Conservation (phyloP, 2,329 filamentous ascomycete species). For the Pezicula carpinea region DNA sequence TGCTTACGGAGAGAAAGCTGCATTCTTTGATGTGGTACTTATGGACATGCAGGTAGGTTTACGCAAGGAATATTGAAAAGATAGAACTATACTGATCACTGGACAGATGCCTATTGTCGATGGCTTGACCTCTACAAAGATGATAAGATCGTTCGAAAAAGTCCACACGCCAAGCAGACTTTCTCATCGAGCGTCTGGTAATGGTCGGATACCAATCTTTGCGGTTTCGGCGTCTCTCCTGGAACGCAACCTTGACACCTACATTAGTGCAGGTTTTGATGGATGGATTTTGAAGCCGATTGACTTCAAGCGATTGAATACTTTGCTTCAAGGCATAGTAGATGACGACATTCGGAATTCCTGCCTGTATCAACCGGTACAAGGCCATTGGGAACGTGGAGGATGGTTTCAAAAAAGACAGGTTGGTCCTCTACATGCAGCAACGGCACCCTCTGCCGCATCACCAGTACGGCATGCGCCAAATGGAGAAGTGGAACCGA, state of each 20-base stretch:
- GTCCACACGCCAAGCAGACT: constrained; percentile 42
- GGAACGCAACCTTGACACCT: constrained; percentile 63
- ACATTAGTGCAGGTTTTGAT: constrained; percentile 77
- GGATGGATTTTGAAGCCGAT: constrained; percentile 90
- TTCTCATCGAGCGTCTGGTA: constrained; percentile 53
- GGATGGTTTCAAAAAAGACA: constrained; percentile 63
- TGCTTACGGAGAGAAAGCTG: constrained; percentile 59
- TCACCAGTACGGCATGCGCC: constrained; percentile 6
- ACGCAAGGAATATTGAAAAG: neutral
- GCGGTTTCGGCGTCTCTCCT: constrained; percentile 80
- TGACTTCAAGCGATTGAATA: constrained; percentile 69
- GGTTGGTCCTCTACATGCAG: neutral
- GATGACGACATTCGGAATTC: constrained; percentile 51
- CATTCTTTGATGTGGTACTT: constrained; percentile 69
- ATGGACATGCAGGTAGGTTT: constrained; percentile 85
- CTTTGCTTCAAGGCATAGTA: constrained; percentile 65
- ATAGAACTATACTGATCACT: neutral
- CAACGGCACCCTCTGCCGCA: constrained; percentile 7
- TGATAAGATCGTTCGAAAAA: constrained; percentile 72
- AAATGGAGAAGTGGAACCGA: neutral
- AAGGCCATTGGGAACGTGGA: constrained; percentile 80
- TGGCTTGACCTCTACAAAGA: constrained; percentile 74
- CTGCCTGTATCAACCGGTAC: constrained; percentile 63
- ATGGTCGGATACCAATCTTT: constrained; percentile 73
- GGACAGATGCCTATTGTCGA: constrained; percentile 86